phyloP scores from a whole-genome alignment of 192 early-diverging fungal species.

The Phlyctochytrium arcticum region DNA sequence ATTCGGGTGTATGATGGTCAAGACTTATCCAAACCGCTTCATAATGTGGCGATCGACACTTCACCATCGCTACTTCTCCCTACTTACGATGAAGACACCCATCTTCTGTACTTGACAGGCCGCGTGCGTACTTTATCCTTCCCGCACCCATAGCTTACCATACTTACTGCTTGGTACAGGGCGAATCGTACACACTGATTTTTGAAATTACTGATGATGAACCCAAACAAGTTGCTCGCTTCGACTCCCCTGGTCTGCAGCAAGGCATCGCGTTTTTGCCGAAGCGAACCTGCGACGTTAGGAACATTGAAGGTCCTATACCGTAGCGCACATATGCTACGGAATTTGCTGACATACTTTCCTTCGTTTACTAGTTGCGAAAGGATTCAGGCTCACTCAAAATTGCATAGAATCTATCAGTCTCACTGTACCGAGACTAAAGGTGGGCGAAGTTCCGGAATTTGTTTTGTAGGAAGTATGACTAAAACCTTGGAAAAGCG shows the following conservation, averaged over 20 bases:
- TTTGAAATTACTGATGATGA: conserved; percentile 57
- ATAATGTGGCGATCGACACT: conserved; percentile 47
- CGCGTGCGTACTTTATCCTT: conserved; percentile 29
- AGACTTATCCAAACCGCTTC: conserved; percentile 20
- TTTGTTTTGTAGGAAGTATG: background rate
- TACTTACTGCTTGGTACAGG: too few species aligned
- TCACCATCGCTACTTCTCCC: conserved; percentile 73
- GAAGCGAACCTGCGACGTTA: conserved; percentile 63
- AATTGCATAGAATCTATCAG: conserved; percentile 68
- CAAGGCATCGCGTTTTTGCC: conserved; percentile 71
- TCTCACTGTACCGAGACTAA: conserved; percentile 72
- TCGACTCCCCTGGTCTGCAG: conserved; percentile 56
- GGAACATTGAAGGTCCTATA: conserved; percentile 50
- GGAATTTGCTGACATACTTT: background rate
- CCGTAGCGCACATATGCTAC: background rate
- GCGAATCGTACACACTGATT: conserved; percentile 71
- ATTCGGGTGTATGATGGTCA: conserved; percentile 44
- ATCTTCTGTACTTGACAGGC: conserved; percentile 66
- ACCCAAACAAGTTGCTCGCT: conserved; percentile 52
- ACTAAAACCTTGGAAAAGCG: conserved; percentile 29
- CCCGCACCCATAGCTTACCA: too few species aligned
- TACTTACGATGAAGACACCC: conserved; percentile 65
- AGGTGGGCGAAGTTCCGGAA: background rate
- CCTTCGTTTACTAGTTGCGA: conserved; percentile 43
- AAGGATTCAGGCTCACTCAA: conserved; percentile 63